phyloP scores from a whole-genome alignment of 2,329 filamentous ascomycete genomes.

The Trichophyton mentagrophytes region DNA sequence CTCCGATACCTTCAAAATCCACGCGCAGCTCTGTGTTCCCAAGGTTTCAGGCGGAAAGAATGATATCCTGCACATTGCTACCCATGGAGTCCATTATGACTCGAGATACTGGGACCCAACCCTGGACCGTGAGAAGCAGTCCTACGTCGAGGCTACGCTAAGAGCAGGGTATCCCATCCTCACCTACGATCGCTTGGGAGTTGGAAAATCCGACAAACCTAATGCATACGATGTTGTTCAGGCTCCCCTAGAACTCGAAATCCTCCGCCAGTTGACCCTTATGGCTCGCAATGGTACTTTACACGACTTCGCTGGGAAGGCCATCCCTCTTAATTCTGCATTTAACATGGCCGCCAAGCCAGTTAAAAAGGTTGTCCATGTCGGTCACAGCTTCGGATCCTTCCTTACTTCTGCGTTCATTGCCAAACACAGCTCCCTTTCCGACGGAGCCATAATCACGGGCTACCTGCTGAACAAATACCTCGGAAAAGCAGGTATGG shows the following conservation, averaged over 20 bases:
- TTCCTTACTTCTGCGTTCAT: slow-evolving; percentile 23
- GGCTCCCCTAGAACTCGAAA: slow-evolving; percentile 27
- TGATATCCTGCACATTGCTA: slow-evolving; percentile 14
- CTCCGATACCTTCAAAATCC: slow-evolving; percentile 15
- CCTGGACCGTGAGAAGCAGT: slow-evolving; percentile 11
- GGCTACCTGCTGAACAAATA: slow-evolving; percentile 23
- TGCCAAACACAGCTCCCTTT: slow-evolving; percentile 22
- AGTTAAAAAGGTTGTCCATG: slow-evolving; percentile 23
- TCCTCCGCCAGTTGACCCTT: slow-evolving; percentile 27
- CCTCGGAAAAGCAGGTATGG: slow-evolving; percentile 6
- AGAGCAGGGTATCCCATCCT: slow-evolving; percentile 29
- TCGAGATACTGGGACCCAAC: slow-evolving; percentile 18
- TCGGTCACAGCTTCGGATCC: slow-evolving; percentile 29
- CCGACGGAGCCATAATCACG: slow-evolving; percentile 30
- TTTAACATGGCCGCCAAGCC: slow-evolving; percentile 15
- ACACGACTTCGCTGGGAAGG: slow-evolving; percentile 13
- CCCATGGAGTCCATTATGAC: slow-evolving; percentile 11
- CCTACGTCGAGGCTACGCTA: slow-evolving; percentile 27
- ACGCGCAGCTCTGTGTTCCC: slow-evolving; percentile 13
- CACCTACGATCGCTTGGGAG: slow-evolving; percentile 30
- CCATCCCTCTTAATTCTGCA: slow-evolving; percentile 4
- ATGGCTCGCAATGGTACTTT: slow-evolving; percentile 26
- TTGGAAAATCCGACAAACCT: slow-evolving; percentile 25
- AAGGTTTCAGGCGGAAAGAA: slow-evolving; percentile 7
- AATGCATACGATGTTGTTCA: slow-evolving; percentile 32